Conservation (phyloP, 2,329 filamentous ascomycete species). For the Epichloe brachyelytri region DNA sequence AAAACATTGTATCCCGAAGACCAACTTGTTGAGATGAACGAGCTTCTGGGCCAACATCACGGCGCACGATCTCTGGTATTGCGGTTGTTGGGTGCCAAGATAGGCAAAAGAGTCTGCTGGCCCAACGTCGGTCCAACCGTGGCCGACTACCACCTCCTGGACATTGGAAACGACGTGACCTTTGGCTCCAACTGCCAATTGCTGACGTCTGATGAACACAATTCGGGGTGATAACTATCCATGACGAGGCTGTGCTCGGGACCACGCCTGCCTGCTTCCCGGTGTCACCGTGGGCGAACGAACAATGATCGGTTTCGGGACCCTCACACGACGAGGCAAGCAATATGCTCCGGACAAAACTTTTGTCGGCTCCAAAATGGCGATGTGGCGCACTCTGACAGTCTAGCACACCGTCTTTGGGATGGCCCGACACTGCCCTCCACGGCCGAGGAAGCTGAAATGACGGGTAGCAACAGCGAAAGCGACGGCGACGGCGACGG, state of each 20-base stretch:
- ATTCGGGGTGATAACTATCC: conserved; percentile 33
- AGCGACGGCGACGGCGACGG: conserved; percentile 9
- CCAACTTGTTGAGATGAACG: conserved; percentile 32
- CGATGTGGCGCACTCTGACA: conserved; percentile 21
- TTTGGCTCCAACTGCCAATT: conserved; percentile 42
- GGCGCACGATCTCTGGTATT: conserved; percentile 37
- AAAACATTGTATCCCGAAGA: conserved; percentile 29
- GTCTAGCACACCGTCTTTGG: conserved; percentile 22
- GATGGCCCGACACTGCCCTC: conserved; percentile 5
- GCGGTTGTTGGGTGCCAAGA: conserved; percentile 34
- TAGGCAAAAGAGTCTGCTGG: conserved; percentile 42
- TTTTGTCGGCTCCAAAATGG: conserved; percentile 41
- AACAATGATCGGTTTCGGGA: conserved; percentile 39
- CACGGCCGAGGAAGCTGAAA: conserved; percentile 3
- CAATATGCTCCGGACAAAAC: conserved; percentile 31
- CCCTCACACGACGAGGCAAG: conserved; percentile 32
- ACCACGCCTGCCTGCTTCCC: conserved; percentile 38
- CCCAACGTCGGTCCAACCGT: conserved; percentile 41
- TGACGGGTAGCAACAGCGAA: conserved; percentile 6
- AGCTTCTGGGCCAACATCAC: conserved; percentile 41
- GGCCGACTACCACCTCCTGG: conserved; percentile 39
- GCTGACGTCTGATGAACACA: conserved; percentile 36
- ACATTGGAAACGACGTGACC: conserved; percentile 44
- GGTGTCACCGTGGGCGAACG: conserved; percentile 34
- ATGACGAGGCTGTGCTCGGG: conserved; percentile 41